Evolutionary conservation across 2,329 filamentous ascomycete species (phyloP).

Genomic region (Nakataea oryzae): DNA sequence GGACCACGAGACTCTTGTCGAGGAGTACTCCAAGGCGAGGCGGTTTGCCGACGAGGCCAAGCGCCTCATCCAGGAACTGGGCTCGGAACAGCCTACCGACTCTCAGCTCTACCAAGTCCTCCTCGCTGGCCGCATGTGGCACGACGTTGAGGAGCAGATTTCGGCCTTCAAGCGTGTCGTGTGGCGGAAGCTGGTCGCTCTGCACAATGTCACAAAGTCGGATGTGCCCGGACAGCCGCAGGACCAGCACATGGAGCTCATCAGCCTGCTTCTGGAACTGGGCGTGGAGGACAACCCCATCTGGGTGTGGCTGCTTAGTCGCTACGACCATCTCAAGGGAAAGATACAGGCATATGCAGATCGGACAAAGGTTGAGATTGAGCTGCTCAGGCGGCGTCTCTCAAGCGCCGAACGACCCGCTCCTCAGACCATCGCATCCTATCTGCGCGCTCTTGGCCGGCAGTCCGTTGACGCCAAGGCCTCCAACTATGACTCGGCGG

Average conservation of each 20-base stretch:
- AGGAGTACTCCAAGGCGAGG: constrained; percentile 77
- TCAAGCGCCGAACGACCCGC: constrained; percentile 63
- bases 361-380: constrained; percentile 82
- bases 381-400: constrained; percentile 75
- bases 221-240: constrained; percentile 48
- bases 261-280: constrained; percentile 78
- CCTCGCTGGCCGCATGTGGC: constrained; percentile 88
- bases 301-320: constrained; percentile 87
- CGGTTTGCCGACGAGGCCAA: constrained; percentile 71
- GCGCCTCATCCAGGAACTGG: constrained; percentile 48
- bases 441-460: constrained; percentile 64
- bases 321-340: constrained; percentile 79
- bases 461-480: constrained; percentile 52
- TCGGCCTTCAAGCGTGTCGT: constrained; percentile 79
- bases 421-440: constrained; percentile 57
- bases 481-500: constrained; percentile 62
- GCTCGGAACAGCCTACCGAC: constrained; percentile 55
- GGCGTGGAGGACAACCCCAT: constrained; percentile 95
- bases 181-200: constrained; percentile 69
- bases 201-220: constrained; percentile 45
- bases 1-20: constrained; percentile 79
- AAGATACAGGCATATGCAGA: constrained; percentile 75
- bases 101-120: constrained; percentile 77
- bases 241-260: constrained; percentile 84
- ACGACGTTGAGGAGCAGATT: constrained; percentile 81